Conservation (phyloP, 2,329 filamentous ascomycete genomes). For the Periconia digitata region DNA sequence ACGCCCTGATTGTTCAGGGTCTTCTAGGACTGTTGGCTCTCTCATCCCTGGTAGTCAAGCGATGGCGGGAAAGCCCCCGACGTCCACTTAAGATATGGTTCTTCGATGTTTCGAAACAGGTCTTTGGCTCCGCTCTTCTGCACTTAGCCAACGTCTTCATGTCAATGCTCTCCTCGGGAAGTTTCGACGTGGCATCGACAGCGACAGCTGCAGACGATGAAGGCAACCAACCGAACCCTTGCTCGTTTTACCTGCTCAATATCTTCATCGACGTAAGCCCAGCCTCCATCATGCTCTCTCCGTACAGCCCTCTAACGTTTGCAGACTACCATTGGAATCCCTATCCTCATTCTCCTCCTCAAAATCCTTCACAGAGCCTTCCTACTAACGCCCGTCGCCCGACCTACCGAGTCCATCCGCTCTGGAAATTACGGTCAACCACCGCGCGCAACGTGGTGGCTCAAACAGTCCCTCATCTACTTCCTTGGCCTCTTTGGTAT, state of each 20-base stretch:
- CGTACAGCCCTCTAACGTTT: slow-evolving; percentile 10
- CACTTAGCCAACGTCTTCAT: slow-evolving; percentile 94
- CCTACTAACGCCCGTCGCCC: slow-evolving; percentile 73
- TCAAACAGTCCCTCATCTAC: slow-evolving; percentile 95
- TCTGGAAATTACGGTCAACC: slow-evolving; percentile 90
- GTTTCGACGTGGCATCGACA: slow-evolving; percentile 66
- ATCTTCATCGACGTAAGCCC: slow-evolving; percentile 86
- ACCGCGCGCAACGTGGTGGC: slow-evolving; percentile 83
- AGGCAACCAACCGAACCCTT: slow-evolving; percentile 76
- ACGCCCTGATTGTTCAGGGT: slow-evolving; percentile 86
- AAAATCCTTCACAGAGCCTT: slow-evolving; percentile 73
- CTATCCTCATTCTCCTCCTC: slow-evolving; percentile 87
- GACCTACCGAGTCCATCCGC: slow-evolving; percentile 83
- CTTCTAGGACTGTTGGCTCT: slow-evolving; percentile 82
- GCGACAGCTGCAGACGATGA: slow-evolving; percentile 36
- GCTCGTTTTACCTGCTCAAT: slow-evolving; percentile 94
- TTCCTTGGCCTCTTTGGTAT: slow-evolving; percentile 93
- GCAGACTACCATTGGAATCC: slow-evolving; percentile 93
- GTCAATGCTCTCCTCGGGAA: slow-evolving; percentile 90
- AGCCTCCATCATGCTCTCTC: neutral
- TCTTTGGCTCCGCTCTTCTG: slow-evolving; percentile 87
- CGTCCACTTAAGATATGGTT: slow-evolving; percentile 95
- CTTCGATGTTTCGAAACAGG: slow-evolving; percentile 96
- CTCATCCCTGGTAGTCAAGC: slow-evolving; percentile 86
- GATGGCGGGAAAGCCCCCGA: slow-evolving; percentile 88